Conservation (phyloP, 345 rosid species). For the Gynandropsis gynandra region DNA sequence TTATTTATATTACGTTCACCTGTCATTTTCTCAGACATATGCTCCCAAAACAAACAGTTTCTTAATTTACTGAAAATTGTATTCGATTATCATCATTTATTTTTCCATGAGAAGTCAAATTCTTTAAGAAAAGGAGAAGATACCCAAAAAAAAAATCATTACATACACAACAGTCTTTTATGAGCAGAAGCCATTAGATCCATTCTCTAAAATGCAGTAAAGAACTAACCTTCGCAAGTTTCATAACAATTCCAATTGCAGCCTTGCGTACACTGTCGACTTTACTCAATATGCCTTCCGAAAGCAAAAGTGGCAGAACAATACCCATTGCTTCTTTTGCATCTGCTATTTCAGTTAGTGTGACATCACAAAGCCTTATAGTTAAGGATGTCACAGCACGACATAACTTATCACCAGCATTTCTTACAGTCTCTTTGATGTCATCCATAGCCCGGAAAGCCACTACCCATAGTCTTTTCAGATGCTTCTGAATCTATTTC, state of each 20-base stretch:
- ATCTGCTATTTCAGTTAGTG: constrained; percentile 72
- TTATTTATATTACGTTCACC: no score
- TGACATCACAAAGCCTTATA: constrained; percentile 76
- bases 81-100: neutral
- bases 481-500: constrained; percentile 60
- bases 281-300: constrained; percentile 89
- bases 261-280: constrained; percentile 80
- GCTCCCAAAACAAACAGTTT: no score
- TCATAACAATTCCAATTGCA: constrained; percentile 92
- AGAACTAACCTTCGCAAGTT: constrained; percentile 77
- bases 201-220: constrained; percentile 16
- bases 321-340: constrained; percentile 71
- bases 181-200: constrained; percentile 12
- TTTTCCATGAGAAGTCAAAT: constrained; percentile 4
- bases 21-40: no score
- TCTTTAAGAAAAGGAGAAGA: constrained; percentile 8
- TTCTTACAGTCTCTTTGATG: constrained; percentile 95
- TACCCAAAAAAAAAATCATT: neutral
- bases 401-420: constrained; percentile 88
- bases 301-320: constrained; percentile 76
- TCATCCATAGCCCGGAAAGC: constrained; percentile 99
- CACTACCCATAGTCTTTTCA: constrained; percentile 70
- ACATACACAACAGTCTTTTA: constrained; percentile 6
- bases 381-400: constrained; percentile 71
- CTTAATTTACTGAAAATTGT: neutral